phyloP scores from a whole-genome alignment of 2,329 filamentous ascomycete species.

The Thielaviopsis punctulata region DNA sequence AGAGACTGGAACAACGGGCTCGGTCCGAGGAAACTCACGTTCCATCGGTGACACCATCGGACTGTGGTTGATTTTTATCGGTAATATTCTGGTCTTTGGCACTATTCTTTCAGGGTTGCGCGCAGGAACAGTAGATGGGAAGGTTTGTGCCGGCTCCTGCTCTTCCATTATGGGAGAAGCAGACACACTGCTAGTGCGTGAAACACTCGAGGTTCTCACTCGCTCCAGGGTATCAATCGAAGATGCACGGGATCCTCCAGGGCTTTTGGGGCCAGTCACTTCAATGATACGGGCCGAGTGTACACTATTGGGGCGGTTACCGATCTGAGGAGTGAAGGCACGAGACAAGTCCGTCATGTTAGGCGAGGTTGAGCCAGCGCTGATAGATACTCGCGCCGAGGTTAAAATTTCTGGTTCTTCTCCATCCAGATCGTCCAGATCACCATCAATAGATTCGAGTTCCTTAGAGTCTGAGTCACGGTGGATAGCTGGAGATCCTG shows the following conservation, averaged over 20 bases:
- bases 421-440: constrained; percentile 23
- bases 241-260: constrained; percentile 29
- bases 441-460: constrained; percentile 17
- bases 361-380: constrained; percentile 30
- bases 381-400: constrained; percentile 37
- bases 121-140: constrained; percentile 5
- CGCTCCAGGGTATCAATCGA: constrained; percentile 30
- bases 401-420: constrained; percentile 43
- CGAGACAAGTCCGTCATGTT: constrained; percentile 29
- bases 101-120: constrained; percentile 7
- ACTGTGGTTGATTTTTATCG: background rate
- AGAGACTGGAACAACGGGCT: background rate
- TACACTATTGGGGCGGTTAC: constrained; percentile 27
- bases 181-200: constrained; percentile 16
- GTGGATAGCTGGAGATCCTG: constrained; percentile 2
- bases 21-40: constrained; percentile 3
- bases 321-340: constrained; percentile 21
- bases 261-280: constrained; percentile 34
- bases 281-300: constrained; percentile 42
- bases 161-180: constrained; percentile 25
- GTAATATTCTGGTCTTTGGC: constrained; percentile 6
- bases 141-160: constrained; percentile 22
- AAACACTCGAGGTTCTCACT: constrained; percentile 24
- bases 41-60: background rate
- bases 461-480: constrained; percentile 6